These are phyloP conservation scores for Phialophora verrucosa DNA, from an alignment of 2,329 filamentous ascomycete genomes.

Conservation along the genomic window DNA sequence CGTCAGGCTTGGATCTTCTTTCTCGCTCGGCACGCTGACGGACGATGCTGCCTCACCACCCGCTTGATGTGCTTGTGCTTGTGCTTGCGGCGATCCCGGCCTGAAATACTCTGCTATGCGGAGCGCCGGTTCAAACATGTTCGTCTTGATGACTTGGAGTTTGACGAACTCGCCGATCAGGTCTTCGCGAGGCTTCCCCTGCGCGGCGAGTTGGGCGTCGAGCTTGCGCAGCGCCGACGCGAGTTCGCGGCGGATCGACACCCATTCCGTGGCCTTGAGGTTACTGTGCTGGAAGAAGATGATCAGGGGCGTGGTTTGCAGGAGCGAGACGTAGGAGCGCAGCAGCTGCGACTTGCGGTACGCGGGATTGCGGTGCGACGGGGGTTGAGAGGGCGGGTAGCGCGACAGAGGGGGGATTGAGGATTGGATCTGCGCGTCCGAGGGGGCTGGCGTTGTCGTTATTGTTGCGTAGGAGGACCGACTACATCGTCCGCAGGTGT, in stretches of 20 bases:
- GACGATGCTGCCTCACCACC: not conserved
- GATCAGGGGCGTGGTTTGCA: conserved; percentile 82
- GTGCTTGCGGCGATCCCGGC: conserved; percentile 47
- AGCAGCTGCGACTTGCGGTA: conserved; percentile 89
- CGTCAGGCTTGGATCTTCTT: conserved; percentile 52
- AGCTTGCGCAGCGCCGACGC: conserved; percentile 65
- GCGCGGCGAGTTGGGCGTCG: conserved; percentile 69
- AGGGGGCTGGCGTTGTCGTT: conserved; percentile 58
- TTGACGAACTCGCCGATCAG: conserved; percentile 67
- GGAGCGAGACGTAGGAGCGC: conserved; percentile 83
- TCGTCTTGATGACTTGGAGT: conserved; percentile 83
- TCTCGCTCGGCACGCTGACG: conserved; percentile 40
- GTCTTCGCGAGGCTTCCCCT: conserved; percentile 48
- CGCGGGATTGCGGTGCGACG: conserved; percentile 83
- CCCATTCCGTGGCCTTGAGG: conserved; percentile 75
- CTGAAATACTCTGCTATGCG: conserved; percentile 84
- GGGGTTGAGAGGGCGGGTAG: conserved; percentile 74
- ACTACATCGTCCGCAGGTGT: conserved; percentile 43
- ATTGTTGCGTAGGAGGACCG: conserved; percentile 49
- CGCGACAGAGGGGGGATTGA: conserved; percentile 55
- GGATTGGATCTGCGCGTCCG: conserved; percentile 55
- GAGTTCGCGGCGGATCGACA: conserved; percentile 73
- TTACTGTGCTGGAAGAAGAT: conserved; percentile 86
- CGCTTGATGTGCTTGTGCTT: not conserved
- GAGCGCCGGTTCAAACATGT: conserved; percentile 85